Evolutionary conservation across 805 yeast genomes (phyloP), one percentile per base, ranked within the genome.

Genomic region (Myxozyma kluyveri): DNA sequence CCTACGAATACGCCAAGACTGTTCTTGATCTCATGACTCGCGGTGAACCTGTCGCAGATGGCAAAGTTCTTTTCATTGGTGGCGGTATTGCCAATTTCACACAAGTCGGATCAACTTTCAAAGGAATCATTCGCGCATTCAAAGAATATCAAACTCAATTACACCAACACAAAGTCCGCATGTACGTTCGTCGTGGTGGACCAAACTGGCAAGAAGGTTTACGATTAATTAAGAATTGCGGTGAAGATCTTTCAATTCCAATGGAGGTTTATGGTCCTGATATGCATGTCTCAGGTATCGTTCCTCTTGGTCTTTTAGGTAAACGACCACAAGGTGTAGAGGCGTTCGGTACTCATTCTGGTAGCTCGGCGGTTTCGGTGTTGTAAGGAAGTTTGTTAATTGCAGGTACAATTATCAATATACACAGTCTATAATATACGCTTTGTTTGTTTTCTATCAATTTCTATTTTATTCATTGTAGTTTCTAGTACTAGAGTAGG

Each of bases 251-350:
- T 18, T 71, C 69, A 37, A 61, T 73, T 54, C 74, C 74, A 33
- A 73, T 73, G 77, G 76, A 73, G 64, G 70, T 74, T 52, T 73
- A 68, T 60, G 77, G 77, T n/a, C 77, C 77, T n/a, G 77, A 74
- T 53, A 74, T 73, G 77, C 77, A 73, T 59, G 77, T 73, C 24
- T 67, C 73, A 27, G 77, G 77, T 27, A 74, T 73, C 47, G 77
- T 73, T 14, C 77, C 77, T 29, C 60, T 73, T 43, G 77, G 75
- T 21, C 65, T 72, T 42, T 59, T 55, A 37, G 71, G 69, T 56
- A 72, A 72, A 69, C 67, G 71, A 18, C 74, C 75, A 37, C 67
- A 63, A 63, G 66, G 66, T 29, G 67, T 72, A 44, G 52, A 58
- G 57, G 74, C 73, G 14, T 72, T 72, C 58, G 76, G 76, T 42